Conservation (phyloP, 1,284 basidiomycete genomes). For the Leccinum pachyderme region DNA sequence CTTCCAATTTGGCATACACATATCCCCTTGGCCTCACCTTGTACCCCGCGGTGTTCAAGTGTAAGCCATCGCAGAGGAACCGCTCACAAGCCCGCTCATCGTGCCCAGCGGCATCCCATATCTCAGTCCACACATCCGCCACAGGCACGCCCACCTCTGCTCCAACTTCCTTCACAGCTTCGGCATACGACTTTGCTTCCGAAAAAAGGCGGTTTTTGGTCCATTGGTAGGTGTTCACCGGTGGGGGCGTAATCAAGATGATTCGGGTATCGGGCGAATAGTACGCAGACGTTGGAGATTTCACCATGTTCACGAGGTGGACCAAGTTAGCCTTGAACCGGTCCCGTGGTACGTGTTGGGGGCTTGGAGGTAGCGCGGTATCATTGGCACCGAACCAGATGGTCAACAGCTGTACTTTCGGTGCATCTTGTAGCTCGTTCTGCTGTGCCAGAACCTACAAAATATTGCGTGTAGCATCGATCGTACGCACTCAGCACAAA, state of each 20-base stretch:
- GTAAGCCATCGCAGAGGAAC: constrained; percentile 72
- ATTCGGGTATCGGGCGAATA: constrained; percentile 76
- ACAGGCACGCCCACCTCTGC: constrained; percentile 52
- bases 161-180: constrained; percentile 65
- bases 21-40: constrained; percentile 37
- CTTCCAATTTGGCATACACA: background rate
- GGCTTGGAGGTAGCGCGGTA: constrained; percentile 55
- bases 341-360: constrained; percentile 70
- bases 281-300: constrained; percentile 57
- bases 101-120: constrained; percentile 67
- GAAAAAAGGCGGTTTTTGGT: constrained; percentile 57
- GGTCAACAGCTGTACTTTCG: constrained; percentile 69
- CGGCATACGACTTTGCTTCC: constrained; percentile 64
- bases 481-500: constrained; percentile 6
- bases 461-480: background rate
- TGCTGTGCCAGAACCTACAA: constrained; percentile 54
- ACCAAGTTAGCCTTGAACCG: constrained; percentile 67
- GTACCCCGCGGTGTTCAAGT: constrained; percentile 73
- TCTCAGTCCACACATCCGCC: constrained; percentile 66
- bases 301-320: constrained; percentile 61
- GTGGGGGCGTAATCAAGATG: constrained; percentile 82
- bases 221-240: constrained; percentile 66
- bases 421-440: constrained; percentile 46
- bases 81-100: constrained; percentile 47
- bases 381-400: constrained; percentile 94